phyloP scores from a whole-genome alignment of 2,329 filamentous ascomycete genomes.

The Bretziella fagacearum region DNA sequence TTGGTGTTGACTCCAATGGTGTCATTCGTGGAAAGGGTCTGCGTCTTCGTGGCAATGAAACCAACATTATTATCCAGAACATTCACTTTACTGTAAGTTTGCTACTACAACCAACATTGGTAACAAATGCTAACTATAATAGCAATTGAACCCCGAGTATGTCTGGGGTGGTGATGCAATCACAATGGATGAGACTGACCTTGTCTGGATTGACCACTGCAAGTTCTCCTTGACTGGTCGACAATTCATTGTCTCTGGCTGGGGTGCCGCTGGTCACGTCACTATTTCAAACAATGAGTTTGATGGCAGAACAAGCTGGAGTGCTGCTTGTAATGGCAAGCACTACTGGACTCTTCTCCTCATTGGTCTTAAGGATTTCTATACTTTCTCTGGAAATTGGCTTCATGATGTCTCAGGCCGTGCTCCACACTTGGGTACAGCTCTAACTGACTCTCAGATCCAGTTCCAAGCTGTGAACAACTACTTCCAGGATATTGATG shows the following conservation, averaged over 20 bases:
- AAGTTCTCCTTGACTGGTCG: conserved; percentile 28
- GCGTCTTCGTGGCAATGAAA: conserved; percentile 20
- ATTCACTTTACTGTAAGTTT: conserved; percentile 17
- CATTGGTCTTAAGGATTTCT: conserved; percentile 23
- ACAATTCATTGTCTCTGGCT: conserved; percentile 23
- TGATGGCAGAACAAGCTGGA: conserved; percentile 27
- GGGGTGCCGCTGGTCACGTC: conserved; percentile 19
- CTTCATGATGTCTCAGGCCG: conserved; percentile 29
- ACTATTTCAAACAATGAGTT: conserved; percentile 32
- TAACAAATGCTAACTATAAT: background rate
- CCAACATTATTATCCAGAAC: conserved; percentile 26
- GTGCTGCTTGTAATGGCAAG: conserved; percentile 27
- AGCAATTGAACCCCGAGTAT: conserved; percentile 21
- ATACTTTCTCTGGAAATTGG: conserved; percentile 29
- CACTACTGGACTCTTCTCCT: conserved; percentile 32
- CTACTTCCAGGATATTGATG: conserved; percentile 26
- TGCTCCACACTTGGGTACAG: conserved; percentile 26
- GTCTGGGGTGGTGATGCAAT: conserved; percentile 25
- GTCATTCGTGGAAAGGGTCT: conserved; percentile 28
- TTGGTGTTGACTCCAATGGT: conserved; percentile 24
- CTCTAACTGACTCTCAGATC: conserved; percentile 18
- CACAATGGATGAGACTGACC: conserved; percentile 20
- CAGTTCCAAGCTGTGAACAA: conserved; percentile 26
- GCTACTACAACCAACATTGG: background rate
- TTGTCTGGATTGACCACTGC: conserved; percentile 24